Evolutionary conservation across 345 rosid genomes (phyloP), one percentile per base, ranked within the genome.

Genomic region (Euphorbia tirucalli): DNA sequence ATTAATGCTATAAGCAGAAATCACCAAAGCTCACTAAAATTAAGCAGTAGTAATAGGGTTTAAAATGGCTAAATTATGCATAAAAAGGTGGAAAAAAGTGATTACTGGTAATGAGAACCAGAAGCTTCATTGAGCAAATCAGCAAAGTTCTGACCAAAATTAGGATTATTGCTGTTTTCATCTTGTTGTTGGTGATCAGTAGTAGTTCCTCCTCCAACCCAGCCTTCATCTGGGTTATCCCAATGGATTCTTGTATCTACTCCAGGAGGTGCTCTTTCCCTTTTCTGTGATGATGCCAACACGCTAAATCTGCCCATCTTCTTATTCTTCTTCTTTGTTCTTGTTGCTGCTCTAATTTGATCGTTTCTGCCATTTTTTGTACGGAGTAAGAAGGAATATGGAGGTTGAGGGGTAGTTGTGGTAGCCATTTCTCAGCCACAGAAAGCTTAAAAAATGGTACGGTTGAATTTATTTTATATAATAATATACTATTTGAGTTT

Each of bases 171-270:
- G 46, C 74, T 75, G 15, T 69, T 78, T 28, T 88, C 81, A n/a
- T n/a, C n/a, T 46, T 83, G 37, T 31, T 72, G 66, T 66, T 72
- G 66, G 11, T 82, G 54, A 30, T 35, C 27, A 25, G 81, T 39
- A 9, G 8, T 43, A 19, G 49, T 52, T 5, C 46, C 67, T 5
- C 85, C 86, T 27, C 98, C 97, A 52, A 91, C 71, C 98, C 98
- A 93, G 0, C 98, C 98, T 79, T 93, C 98, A 44, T 93, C 98
- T 58, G 81, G 85, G 68, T 71, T 82, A 2, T 93, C 96, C 97
- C 97, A 93, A 57, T 93, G 98, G 70, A 93, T 91, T 73, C 98
- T 88, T 22, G 98, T 93, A 68, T 93, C 98, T 16, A 88, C 91
- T 68, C 91, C 97, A 0, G 93, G 93, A 0, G n/a, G n/a, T n/a